Base-by-base conservation (phyloP, 2,329 filamentous ascomycete species). In the Botrytis byssoidea region DNA sequence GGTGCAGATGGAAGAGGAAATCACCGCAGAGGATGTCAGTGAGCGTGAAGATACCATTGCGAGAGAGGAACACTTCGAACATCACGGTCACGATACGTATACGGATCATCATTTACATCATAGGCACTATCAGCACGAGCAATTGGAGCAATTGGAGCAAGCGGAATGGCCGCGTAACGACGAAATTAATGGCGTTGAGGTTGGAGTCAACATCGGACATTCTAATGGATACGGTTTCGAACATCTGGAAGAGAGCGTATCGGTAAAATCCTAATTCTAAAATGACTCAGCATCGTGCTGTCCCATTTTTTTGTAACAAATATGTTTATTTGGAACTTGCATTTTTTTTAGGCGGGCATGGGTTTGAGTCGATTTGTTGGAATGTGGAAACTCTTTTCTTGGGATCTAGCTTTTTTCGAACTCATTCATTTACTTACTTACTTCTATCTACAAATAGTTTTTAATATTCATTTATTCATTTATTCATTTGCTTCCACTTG, bases 361-460 rank as follows among this genome's bases (percentile, higher is more conserved):
- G 40, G 51, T 42, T n/a, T 40, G 65, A 32, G 22, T 60, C 48
- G 22, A 3, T 25, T 68, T 46, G 35, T 69, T 68, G 7, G 42
- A 60, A 60, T 61, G 32, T 35, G 64, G 63, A 57, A 57, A 69
- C 29, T 69, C 29, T 59, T 69, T 69, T 59, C 29, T 60, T 60
- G 60, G 48, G 66, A 44, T 69, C 48, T 25, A 60, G 14, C 22
- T 29, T 69, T 32, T 48, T 32, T 72, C 22, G 37, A 35, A 16
- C 60, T 42, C n/a, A 18, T 67, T 44, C 29, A 25, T 22, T 57
- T 25, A 68, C n/a, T 42, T 68, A 44, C 48, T 55, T 55, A 22
- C 14, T 69, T 69, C 37, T 32, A 57, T 57, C n/a, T 72, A 69
- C 70, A 72, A 48, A 72, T 72, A 72, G 51, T 42, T 72, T 72